Conservation (phyloP, 2,329 filamentous ascomycete genomes). For the Aspergillus nomiae region DNA sequence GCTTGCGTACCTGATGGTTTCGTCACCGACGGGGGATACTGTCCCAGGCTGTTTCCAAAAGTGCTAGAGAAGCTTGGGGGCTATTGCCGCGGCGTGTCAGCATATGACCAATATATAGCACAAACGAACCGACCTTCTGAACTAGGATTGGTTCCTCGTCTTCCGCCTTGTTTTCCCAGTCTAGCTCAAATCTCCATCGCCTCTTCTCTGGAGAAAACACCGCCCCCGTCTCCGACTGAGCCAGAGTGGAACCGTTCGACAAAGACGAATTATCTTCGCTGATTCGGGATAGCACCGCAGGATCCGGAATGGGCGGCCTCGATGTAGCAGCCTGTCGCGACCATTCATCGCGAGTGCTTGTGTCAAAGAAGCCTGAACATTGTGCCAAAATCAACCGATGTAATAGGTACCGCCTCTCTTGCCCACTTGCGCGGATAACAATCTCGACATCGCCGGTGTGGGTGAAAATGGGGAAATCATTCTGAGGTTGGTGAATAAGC, state of each 20-base stretch:
- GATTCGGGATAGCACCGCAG: constrained; percentile 34
- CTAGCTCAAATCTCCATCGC: constrained; percentile 86
- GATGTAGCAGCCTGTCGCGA: constrained; percentile 43
- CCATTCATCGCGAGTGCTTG: constrained; percentile 76
- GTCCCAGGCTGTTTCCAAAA: constrained; percentile 55
- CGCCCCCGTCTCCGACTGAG: constrained; percentile 41
- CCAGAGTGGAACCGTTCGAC: constrained; percentile 41
- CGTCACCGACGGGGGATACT: constrained; percentile 59
- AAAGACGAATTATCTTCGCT: constrained; percentile 37
- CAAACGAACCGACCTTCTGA: constrained; percentile 64
- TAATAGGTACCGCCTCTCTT: constrained; percentile 81
- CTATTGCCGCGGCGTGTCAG: constrained; percentile 20
- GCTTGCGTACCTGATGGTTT: constrained; percentile 64
- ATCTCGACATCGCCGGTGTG: constrained; percentile 94
- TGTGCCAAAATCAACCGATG: constrained; percentile 85
- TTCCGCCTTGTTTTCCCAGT: constrained; percentile 67
- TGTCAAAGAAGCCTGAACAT: constrained; percentile 92
- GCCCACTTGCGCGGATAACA: constrained; percentile 66
- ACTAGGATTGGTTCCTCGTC: constrained; percentile 86
- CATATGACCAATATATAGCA: neutral
- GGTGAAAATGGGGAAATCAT: constrained; percentile 90
- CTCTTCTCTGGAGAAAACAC: constrained; percentile 53
- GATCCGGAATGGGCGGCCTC: constrained; percentile 51
- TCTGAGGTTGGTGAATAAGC: constrained; percentile 69
- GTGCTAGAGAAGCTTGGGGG: constrained; percentile 50